Evolutionary conservation across 345 rosid genomes (phyloP).

Genomic region (Abelmoschus esculentus): DNA sequence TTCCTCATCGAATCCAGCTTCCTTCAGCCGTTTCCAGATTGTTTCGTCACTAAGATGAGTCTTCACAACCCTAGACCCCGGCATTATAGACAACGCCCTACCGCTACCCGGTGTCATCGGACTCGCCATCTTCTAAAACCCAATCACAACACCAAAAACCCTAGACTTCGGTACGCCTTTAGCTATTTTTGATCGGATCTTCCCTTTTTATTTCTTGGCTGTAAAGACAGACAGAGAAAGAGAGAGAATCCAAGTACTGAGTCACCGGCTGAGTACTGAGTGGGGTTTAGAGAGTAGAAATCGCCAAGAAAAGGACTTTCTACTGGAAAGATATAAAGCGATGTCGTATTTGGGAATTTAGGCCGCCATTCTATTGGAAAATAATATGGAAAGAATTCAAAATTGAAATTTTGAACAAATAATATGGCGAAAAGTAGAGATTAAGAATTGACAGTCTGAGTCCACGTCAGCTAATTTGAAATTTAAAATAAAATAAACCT

Average conservation of each 20-base stretch:
- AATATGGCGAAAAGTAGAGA: not conserved
- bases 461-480: not conserved
- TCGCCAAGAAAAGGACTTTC: not conserved
- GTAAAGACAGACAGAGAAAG: not conserved
- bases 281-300: not conserved
- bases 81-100: slow-evolving; percentile 34
- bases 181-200: not conserved
- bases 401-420: not conserved
- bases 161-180: slow-evolving; percentile 10
- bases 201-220: not conserved
- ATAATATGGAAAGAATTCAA: not conserved
- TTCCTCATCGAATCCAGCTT: slow-evolving; percentile 84
- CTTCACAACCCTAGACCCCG: slow-evolving; percentile 63
- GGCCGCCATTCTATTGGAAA: not conserved
- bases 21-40: slow-evolving; percentile 76
- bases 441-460: not conserved
- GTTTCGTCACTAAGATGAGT: slow-evolving; percentile 49
- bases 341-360: not conserved
- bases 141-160: slow-evolving; percentile 14
- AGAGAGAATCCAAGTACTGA: not conserved
- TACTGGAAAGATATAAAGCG: not conserved
- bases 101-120: slow-evolving; percentile 38
- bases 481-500: not conserved
- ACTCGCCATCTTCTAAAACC: slow-evolving; percentile 51
- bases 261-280: not conserved